Conservation (phyloP, 257 asterid genomes). For the Echites panduratus region DNA sequence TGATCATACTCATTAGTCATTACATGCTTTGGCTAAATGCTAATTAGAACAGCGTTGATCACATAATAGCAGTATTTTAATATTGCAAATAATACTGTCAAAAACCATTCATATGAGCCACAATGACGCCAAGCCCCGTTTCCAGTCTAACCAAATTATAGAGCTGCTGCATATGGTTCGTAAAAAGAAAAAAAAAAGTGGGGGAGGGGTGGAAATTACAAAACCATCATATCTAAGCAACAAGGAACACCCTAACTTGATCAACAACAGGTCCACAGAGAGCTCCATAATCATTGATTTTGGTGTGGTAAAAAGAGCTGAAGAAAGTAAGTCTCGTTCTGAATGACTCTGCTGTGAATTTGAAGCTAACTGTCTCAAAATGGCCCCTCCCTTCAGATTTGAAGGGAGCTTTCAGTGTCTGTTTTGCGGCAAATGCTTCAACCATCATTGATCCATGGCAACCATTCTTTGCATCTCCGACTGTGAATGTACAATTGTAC, state of each 20-base stretch:
- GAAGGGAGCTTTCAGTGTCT: slow-evolving; percentile 49
- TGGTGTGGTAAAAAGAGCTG: slow-evolving; percentile 81
- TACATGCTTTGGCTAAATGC: neutral
- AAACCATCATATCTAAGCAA: slow-evolving; percentile 17
- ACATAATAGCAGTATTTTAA: neutral
- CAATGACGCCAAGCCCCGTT: neutral
- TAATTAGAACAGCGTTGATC: neutral
- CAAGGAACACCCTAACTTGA: slow-evolving; percentile 47
- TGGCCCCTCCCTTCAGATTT: slow-evolving; percentile 54
- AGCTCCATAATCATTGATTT: slow-evolving; percentile 43
- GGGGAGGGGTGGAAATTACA: too few relatives aligned
- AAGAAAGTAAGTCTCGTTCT: slow-evolving; percentile 74
- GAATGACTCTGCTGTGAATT: slow-evolving; percentile 46
- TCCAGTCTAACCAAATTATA: slow-evolving; percentile 11
- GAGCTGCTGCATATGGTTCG: slow-evolving; percentile 6
- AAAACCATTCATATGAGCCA: neutral
- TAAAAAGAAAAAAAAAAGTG: neutral
- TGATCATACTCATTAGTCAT: too few relatives aligned
- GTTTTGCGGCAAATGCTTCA: slow-evolving; percentile 66
- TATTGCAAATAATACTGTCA: neutral
- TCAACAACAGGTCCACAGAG: slow-evolving; percentile 90
- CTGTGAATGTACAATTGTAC: slow-evolving; percentile 42
- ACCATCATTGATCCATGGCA: slow-evolving; percentile 87
- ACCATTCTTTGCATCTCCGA: slow-evolving; percentile 71
- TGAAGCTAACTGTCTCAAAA: slow-evolving; percentile 39